Base-by-base conservation (phyloP, 2,329 filamentous ascomycete genomes). In the Huntiella decipiens region DNA sequence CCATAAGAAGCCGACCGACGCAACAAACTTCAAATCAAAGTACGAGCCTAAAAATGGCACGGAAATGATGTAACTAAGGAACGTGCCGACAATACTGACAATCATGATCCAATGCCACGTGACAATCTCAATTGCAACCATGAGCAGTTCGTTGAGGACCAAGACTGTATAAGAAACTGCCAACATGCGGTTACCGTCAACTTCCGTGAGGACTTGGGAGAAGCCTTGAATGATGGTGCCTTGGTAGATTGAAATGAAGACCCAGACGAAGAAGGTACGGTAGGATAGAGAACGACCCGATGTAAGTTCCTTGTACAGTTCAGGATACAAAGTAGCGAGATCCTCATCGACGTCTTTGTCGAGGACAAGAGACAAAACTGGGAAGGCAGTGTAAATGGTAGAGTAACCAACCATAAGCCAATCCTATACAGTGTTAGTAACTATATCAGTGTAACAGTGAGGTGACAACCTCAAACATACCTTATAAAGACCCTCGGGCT, bases 21-120 rank as follows among this genome's bases (percentile, higher is more conserved):
- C 68, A 38, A 96, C 66, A 60, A 82, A 96, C 22, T 62, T 64
- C 35, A 96, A 69, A 56, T 96, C 85, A 61, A 91, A 95, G 59
- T 96, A 96, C n/a, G 71, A 70, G 2, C 80, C 82, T 16, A 98
- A 61, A 55, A 95, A 93, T 2, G 91, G 91, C 15, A 96, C 68
- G 35, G 77, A 85, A 3, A 76, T 84, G 19, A 87, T 67, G 56
- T 83, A 98, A n/a, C 88, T 60, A 22, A 80, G 59, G 38, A 82
- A 79, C 0, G 91, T 98, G 11, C 84, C 87, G 4, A 94, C 56
- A 50, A 96, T 81, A 53, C 73, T 79, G 44, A 83, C 65, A 46
- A 93, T 79, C 87, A 96, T 96, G 51, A 88, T 70, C 35, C 81
- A 81, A 61, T 96, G 91, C 91, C 91, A 98, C 0, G 91, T 98